Base-by-base conservation (phyloP, 2,329 filamentous ascomycete species). In the Verticillium nonalfalfae region DNA sequence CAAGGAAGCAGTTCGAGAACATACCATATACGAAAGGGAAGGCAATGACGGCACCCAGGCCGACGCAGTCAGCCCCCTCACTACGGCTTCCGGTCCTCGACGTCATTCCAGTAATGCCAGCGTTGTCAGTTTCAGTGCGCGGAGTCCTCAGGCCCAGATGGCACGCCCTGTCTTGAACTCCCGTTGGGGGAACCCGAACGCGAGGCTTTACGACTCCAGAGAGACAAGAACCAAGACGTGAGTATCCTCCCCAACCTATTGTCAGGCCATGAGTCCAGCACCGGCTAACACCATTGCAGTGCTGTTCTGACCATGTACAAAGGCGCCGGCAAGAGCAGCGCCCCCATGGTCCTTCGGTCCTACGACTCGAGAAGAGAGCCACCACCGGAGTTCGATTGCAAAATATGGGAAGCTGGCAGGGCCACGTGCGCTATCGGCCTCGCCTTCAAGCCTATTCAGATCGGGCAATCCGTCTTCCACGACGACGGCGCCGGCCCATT, bases 331-430 rank as follows among this genome's bases (percentile, higher is more conserved):
- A 87, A 85, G 67, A 85, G 86, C 45, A 84, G 85, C 7, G 81
- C 85, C 1, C 84, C 93, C 2, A 88, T 88, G 9, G 75, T 98
- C 62, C 79, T 99, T 60, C 89, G 95, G 66, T 98, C 94, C 1
- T 99, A 99, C 75, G 94, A 98, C 73, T 98, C 95, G 15, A 85
- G 94, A 69, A 92, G 90, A 74, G 95, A 98, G 73, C 90, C 93
- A 0, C 85, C 93, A 0, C 90, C 94, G 2, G 93, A 97, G 73
- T 94, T 92, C 64, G 90, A 97, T 71, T 97, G 93, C 75, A 96
- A 89, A 56, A 95, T 99, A 61, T 99, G 95, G 95, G 89, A 99
- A 76, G 95, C 95, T 4, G 95, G 95, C 11, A 87, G 95, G 63
- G 95, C 95, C n/a, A 99, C 95, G 1, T 91, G 85, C 59, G 91